Evolutionary conservation across 2,329 filamentous ascomycete genomes (phyloP), one percentile per base, ranked within the genome.

Genomic region (Leptographium wingfieldii): DNA sequence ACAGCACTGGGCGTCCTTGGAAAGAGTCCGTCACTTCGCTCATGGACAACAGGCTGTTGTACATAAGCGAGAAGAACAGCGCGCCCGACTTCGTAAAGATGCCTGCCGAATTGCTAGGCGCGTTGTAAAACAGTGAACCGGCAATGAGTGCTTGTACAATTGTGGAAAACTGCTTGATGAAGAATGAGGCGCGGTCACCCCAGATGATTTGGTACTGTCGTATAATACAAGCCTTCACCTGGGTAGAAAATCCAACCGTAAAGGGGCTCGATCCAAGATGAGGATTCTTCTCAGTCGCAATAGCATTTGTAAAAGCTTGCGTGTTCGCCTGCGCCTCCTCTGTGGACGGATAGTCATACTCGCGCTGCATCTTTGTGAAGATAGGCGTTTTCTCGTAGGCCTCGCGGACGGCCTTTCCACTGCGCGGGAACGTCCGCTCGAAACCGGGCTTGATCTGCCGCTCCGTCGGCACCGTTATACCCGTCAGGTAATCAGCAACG

Each of bases 141-240:
- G 92, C 85, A 62, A 95, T 88, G 12, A 95, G 77, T 3, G 71
- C 76, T 69, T 88, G 88, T 62, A 84, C 80, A 61, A 92, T 72
- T 66, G 91, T 87, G 68, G 90, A 88, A 72, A 90, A 88, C 62
- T 87, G 79, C 66, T 92, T 92, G 52, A 87, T 92, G 70, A 84
- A 86, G 0, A 94, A 76, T 0, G 87, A 86, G 0, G 84, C 84
- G 63, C 80, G 85, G 71, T 95, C 88, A 43, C 88, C 88, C 68
- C 82, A 81, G 27, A 91, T 80, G 33, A 95, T 80, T 87, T 88
- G 92, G 63, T 90, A 85, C 71, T 94, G 88, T 43, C 90, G 81
- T 65, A 82, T 78, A 0, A 85, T 86, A 73, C 86, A 76, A 3
- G 83, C 82, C 48, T 80, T 69, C 1, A 94, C 85, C 71, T 94